These are phyloP conservation scores for Dendrobium chrysotoxum DNA, from an alignment of 106 monocot species.

Conservation along the genomic window DNA sequence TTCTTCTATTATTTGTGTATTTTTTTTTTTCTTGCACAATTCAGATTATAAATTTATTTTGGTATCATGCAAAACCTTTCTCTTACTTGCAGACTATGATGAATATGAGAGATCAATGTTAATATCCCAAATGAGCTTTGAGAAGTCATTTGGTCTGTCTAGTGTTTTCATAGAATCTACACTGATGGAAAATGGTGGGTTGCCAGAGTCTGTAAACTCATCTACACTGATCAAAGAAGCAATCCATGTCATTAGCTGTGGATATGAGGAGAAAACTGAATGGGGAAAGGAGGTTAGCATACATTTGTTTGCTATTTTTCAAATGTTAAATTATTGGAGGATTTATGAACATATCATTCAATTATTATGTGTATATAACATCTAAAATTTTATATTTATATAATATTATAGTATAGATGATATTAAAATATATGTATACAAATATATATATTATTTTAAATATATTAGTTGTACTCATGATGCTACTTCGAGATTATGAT, in stretches of 20 bases:
- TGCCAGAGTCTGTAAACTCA: constrained; percentile 59
- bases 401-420: too few relatives aligned
- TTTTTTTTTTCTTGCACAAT: background rate
- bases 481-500: background rate
- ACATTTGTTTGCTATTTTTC: background rate
- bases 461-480: background rate
- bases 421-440: background rate
- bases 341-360: too few relatives aligned
- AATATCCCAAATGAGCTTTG: constrained; percentile 94
- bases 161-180: constrained; percentile 95
- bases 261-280: constrained; percentile 94
- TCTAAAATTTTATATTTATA: background rate
- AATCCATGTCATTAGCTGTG: constrained; percentile 95
- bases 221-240: constrained; percentile 84
- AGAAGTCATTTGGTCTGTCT: constrained; percentile 87
- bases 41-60: background rate
- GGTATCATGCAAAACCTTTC: background rate
- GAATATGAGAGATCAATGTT: constrained; percentile 79
- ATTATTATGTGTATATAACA: background rate
- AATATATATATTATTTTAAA: background rate
- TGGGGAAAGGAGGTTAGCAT: constrained; percentile 88
- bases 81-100: constrained; percentile 60
- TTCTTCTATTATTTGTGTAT: background rate
- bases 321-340: too few relatives aligned
- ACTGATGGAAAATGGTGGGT: constrained; percentile 81